Conservation (phyloP, 257 asterid genomes). For the Rubia yunnanensis region DNA sequence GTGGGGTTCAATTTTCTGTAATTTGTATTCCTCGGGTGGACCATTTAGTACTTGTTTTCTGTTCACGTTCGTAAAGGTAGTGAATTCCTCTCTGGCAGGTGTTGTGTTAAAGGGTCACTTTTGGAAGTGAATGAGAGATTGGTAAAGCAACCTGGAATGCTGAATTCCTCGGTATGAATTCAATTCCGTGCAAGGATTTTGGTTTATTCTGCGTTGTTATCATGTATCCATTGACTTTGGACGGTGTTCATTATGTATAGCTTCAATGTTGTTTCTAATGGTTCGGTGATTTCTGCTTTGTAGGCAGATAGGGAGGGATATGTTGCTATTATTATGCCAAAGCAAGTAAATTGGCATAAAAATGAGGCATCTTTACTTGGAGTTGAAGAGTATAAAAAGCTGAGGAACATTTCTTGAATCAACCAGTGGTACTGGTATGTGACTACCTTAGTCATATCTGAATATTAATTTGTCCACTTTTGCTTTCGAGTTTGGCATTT, state of each 20-base stretch:
- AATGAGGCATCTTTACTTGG: slow-evolving; percentile 54
- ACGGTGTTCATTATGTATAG: background rate
- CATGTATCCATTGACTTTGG: background rate
- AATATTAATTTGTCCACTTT: background rate
- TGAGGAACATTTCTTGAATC: slow-evolving; percentile 12
- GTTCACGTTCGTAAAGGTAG: background rate
- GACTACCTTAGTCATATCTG: background rate
- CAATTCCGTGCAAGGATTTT: background rate
- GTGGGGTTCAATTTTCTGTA: slow-evolving; percentile 26
- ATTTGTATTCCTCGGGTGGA: background rate
- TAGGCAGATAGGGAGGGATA: slow-evolving; percentile 92
- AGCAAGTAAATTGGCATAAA: slow-evolving; percentile 75
- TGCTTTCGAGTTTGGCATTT: background rate
- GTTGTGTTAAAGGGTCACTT: slow-evolving; percentile 90
- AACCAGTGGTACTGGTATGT: slow-evolving; percentile 1
- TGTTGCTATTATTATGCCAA: slow-evolving; percentile 88
- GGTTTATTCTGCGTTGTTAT: background rate
- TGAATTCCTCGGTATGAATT: slow-evolving; percentile 42
- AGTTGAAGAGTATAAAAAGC: slow-evolving; percentile 41
- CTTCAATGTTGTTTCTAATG: background rate
- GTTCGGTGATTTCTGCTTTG: slow-evolving; percentile 7
- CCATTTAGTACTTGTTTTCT: slow-evolving; percentile 7
- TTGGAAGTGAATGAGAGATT: slow-evolving; percentile 83
- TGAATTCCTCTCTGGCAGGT: slow-evolving; percentile 33
- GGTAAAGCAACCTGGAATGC: slow-evolving; percentile 60